Conservation (phyloP, 495 filamentous ascomycete genomes). For the Xylaria intraflava region DNA sequence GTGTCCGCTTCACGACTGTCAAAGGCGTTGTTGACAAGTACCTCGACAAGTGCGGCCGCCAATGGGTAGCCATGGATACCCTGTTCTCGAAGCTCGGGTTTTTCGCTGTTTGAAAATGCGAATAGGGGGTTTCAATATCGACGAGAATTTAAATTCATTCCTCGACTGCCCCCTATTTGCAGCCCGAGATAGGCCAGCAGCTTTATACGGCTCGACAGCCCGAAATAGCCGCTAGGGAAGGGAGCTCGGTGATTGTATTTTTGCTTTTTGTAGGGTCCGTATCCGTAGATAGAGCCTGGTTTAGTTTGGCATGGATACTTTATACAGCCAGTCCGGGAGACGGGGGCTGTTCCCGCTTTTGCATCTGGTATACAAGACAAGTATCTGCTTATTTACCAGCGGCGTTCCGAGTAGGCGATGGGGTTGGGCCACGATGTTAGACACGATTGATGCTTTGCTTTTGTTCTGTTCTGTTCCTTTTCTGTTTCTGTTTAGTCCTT, state of each 20-base stretch:
- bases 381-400: not conserved
- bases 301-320: not conserved
- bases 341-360: not conserved
- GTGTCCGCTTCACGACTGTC: constrained; percentile 65
- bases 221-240: too few relatives aligned
- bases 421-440: not conserved
- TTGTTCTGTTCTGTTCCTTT: too few relatives aligned
- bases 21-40: constrained; percentile 76
- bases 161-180: too few relatives aligned
- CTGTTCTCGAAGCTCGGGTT: constrained; percentile 62
- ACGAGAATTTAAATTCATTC: too few relatives aligned
- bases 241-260: not conserved
- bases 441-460: not conserved
- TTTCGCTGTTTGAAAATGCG: constrained; percentile 19
- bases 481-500: not conserved
- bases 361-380: not conserved
- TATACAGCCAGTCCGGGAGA: too few relatives aligned
- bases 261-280: not conserved
- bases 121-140: not conserved
- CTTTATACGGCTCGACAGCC: not conserved
- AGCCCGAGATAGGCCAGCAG: too few relatives aligned
- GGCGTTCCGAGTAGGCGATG: not conserved
- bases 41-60: constrained; percentile 85
- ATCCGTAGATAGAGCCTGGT: not conserved
- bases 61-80: constrained; percentile 94